Conservation (phyloP, 768 basidiomycete genomes). For the Tylopilus felleus region DNA sequence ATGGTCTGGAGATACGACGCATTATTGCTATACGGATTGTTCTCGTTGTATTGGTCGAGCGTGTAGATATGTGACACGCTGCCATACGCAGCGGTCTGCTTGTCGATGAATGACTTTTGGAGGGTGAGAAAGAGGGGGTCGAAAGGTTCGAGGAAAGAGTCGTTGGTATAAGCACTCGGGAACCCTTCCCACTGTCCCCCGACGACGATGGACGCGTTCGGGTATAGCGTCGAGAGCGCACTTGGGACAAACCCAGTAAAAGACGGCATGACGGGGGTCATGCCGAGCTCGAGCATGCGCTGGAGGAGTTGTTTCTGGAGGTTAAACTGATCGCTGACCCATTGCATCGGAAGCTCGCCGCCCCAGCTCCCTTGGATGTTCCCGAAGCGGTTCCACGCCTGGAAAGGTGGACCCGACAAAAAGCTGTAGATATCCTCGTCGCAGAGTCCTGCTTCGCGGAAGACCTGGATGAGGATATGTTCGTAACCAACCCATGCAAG, state of each 20-base stretch:
- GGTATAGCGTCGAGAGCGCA: conserved; percentile 29
- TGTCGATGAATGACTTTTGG: conserved; percentile 38
- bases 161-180: conserved; percentile 28
- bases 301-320: conserved; percentile 36
- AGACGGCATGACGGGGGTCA: conserved; percentile 41
- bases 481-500: conserved; percentile 43
- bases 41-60: conserved; percentile 46
- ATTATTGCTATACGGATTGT: conserved; percentile 34
- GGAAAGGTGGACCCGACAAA: conserved; percentile 34
- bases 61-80: conserved; percentile 40
- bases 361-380: conserved; percentile 25
- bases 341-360: conserved; percentile 34
- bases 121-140: conserved; percentile 36
- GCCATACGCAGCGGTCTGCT: conserved; percentile 37
- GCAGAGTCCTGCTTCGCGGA: conserved; percentile 36
- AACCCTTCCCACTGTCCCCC: conserved; percentile 38
- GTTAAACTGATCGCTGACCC: conserved; percentile 37
- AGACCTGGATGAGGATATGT: conserved; percentile 34
- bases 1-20: conserved; percentile 33
- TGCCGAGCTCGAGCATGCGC: conserved; percentile 41
- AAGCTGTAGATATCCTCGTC: conserved; percentile 35
- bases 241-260: conserved; percentile 42
- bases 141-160: conserved; percentile 40
- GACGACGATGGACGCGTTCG: conserved; percentile 34
- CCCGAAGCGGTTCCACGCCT: too few relatives aligned